Percentiles rank a stretch among this genome's conserved stretches.
phyloP scores from a whole-genome alignment of 345 rosid genomes.

The Gossypium bickii region DNA sequence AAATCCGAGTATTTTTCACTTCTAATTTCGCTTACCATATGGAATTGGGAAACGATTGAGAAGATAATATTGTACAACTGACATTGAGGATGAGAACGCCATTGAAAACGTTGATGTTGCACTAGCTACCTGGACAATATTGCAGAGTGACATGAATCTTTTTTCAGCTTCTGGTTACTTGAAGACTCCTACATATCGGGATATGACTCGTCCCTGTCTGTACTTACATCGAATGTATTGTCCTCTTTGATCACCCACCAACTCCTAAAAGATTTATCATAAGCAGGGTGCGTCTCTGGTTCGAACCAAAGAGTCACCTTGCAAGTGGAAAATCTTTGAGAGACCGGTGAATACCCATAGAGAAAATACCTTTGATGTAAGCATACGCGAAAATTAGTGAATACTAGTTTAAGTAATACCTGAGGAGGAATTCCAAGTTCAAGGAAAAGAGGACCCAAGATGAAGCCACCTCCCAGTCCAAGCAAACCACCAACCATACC shows the following conservation, averaged over 20 bases:
- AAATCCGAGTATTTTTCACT: no score
- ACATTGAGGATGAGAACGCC: slow-evolving; percentile 67
- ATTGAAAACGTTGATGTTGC: slow-evolving; percentile 73
- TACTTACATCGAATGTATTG: neutral
- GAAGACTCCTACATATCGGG: neutral
- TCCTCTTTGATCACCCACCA: neutral
- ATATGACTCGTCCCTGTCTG: no score
- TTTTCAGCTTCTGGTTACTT: neutral
- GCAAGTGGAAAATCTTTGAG: neutral
- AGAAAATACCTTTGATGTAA: neutral
- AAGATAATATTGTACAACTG: slow-evolving; percentile 62
- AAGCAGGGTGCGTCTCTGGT: neutral
- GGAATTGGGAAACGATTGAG: slow-evolving; percentile 69
- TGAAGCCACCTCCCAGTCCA: slow-evolving; percentile 76
- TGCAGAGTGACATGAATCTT: neutral
- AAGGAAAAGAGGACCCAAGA: slow-evolving; percentile 70
- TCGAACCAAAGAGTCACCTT: neutral
- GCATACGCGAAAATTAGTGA: neutral
- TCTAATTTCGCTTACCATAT: slow-evolving; percentile 33
- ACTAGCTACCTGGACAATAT: slow-evolving; percentile 54
- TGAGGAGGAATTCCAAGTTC: slow-evolving; percentile 75
- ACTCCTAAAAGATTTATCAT: neutral
- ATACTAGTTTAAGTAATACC: slow-evolving; percentile 24
- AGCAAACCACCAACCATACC: slow-evolving; percentile 76
- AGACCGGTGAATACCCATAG: neutral